A percentile compares a stretch with the other conserved stretches of the same genome.
These are phyloP conservation scores for Aspergillus asperescens DNA, from an alignment of 495 filamentous ascomycete genomes.

Conservation along the genomic window DNA sequence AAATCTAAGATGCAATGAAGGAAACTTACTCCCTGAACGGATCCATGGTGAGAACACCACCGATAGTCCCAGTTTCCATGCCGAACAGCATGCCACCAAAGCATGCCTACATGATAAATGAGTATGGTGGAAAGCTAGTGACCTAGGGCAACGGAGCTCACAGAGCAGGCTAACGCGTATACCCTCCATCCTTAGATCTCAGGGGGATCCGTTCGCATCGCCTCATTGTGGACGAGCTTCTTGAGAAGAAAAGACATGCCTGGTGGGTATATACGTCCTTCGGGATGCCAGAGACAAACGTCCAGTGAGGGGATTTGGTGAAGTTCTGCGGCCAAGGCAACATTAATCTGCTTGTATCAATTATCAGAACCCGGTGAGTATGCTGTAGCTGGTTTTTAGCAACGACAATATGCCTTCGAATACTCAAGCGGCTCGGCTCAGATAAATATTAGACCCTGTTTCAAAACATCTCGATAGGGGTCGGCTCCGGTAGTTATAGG, in stretches of 20 bases:
- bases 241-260: conserved; percentile 47
- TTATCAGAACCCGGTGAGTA: background rate
- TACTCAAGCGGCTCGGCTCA: background rate
- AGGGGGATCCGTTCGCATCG: conserved; percentile 65
- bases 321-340: background rate
- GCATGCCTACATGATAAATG: conserved; percentile 46
- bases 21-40: conserved; percentile 50
- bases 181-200: conserved; percentile 80
- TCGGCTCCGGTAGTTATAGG: conserved; percentile 10
- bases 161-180: conserved; percentile 62
- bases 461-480: background rate
- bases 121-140: conserved; percentile 2
- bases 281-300: background rate
- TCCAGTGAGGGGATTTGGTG: too few relatives aligned
- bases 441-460: background rate
- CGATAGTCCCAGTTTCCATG: conserved; percentile 68
- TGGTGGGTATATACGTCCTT: background rate
- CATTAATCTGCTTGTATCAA: background rate
- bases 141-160: conserved; percentile 27
- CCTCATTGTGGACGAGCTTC: conserved; percentile 71
- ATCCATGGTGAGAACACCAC: conserved; percentile 59
- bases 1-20: conserved; percentile 2
- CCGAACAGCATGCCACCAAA: conserved; percentile 72
- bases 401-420: background rate
- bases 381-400: background rate